A percentile compares a stretch with the other conserved stretches of the same genome.
Evolutionary conservation across 768 basidiomycete genomes (phyloP).

Genomic region (Mycena alexandri): DNA sequence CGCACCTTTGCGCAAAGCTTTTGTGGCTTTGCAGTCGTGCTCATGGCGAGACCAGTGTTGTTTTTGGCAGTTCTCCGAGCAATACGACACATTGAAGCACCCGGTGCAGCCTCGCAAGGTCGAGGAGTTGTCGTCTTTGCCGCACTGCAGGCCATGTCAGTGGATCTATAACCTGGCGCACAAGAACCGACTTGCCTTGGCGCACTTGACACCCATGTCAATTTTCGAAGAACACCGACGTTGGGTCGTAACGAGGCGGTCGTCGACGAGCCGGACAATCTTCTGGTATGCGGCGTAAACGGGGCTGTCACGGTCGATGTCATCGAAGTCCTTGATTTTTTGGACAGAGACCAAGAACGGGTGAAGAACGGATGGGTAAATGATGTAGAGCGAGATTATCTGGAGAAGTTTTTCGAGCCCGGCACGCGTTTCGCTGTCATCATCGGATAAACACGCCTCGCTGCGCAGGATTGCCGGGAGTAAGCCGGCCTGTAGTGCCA

Average conservation of each 20-base stretch:
- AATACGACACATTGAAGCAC: slow-evolving; percentile 7
- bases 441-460: not conserved
- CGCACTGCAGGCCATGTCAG: slow-evolving; percentile 2
- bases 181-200: not conserved
- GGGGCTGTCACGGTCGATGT: not conserved
- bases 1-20: not conserved
- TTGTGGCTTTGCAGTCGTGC: not conserved
- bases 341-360: slow-evolving; percentile 5
- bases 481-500: slow-evolving; percentile 6
- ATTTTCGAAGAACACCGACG: not conserved
- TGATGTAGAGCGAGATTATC: slow-evolving; percentile 10
- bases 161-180: not conserved
- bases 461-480: slow-evolving; percentile 14
- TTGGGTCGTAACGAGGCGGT: not conserved
- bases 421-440: not conserved
- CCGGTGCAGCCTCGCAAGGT: slow-evolving; percentile 12
- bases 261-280: not conserved
- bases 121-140: not conserved
- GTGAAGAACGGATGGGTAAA: slow-evolving; percentile 20
- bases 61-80: slow-evolving; percentile 12
- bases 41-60: slow-evolving; percentile 1
- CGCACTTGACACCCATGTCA: slow-evolving; percentile 2
- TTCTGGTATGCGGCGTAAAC: not conserved
- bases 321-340: not conserved
- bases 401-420: not conserved